Conservation (phyloP, 1,139 yeast genomes). For the Saccharomyces pastorianus region DNA sequence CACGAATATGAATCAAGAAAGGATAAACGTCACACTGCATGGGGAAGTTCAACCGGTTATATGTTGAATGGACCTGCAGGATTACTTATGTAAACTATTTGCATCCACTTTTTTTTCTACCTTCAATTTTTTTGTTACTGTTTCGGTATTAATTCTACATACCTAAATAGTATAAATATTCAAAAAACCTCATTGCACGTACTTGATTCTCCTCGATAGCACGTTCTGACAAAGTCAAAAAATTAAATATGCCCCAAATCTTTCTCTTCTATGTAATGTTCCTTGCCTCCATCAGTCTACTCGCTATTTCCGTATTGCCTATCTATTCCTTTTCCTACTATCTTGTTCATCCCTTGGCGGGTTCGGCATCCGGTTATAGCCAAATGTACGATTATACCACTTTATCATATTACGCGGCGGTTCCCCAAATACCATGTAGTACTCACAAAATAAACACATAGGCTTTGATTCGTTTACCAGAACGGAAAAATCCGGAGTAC, state of each 20-base stretch:
- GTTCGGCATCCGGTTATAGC: constrained; percentile 20
- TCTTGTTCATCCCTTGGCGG: constrained; percentile 5
- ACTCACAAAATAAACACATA: constrained; percentile 53
- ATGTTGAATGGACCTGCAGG: constrained; percentile 1
- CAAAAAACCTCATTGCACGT: neutral
- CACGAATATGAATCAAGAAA: constrained; percentile 29
- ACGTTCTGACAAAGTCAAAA: neutral
- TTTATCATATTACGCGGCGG: constrained; percentile 43
- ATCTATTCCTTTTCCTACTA: constrained; percentile 17
- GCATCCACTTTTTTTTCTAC: neutral
- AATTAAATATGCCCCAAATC: neutral
- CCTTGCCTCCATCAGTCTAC: neutral
- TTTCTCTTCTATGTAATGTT: neutral
- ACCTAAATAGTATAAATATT: neutral
- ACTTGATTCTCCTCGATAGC: too few relatives aligned
- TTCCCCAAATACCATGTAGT: constrained; percentile 48
- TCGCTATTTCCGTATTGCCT: neutral
- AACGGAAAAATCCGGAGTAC: constrained; percentile 25
- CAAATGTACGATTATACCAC: constrained; percentile 37
- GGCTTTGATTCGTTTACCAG: constrained; percentile 20
- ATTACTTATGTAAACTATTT: neutral
- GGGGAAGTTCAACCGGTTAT: neutral
- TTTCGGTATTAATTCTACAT: too few relatives aligned
- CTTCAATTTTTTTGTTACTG: neutral
- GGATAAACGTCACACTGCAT: constrained; percentile 20